Evolutionary conservation across 768 basidiomycete species (phyloP).

Genomic region (Roridomyces roridus): DNA sequence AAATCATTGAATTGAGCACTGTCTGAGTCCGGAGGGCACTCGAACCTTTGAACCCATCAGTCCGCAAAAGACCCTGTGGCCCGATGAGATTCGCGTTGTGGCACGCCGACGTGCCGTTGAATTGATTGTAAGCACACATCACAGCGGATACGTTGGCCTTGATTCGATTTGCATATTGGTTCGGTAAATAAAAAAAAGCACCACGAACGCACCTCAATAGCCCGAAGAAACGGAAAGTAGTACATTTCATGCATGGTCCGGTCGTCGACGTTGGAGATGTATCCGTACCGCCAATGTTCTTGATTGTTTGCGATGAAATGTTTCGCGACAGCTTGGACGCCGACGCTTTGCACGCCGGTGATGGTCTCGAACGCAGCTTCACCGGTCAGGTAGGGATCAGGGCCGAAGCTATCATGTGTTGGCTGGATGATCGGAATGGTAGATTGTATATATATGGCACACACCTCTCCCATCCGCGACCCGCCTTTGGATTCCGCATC

Average conservation of each 20-base stretch:
- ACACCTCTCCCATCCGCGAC: slow-evolving; percentile 56
- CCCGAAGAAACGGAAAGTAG: slow-evolving; percentile 55
- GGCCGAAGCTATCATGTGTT: slow-evolving; percentile 60
- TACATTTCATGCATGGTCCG: slow-evolving; percentile 61
- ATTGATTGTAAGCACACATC: slow-evolving; percentile 39
- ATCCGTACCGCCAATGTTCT: slow-evolving; percentile 57
- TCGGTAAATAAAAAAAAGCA: background rate
- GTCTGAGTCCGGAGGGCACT: slow-evolving; percentile 51
- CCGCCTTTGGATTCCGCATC: slow-evolving; percentile 60
- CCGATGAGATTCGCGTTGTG: slow-evolving; percentile 44
- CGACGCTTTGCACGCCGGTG: slow-evolving; percentile 62
- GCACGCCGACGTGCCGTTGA: slow-evolving; percentile 52
- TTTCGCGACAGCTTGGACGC: slow-evolving; percentile 66
- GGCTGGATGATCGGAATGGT: background rate
- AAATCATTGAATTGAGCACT: slow-evolving; percentile 45
- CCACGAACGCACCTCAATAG: slow-evolving; percentile 41
- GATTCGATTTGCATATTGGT: background rate
- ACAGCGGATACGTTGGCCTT: slow-evolving; percentile 40
- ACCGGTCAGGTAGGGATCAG: slow-evolving; percentile 69
- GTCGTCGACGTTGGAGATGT: slow-evolving; percentile 58
- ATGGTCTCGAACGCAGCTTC: slow-evolving; percentile 67
- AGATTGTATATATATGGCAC: background rate
- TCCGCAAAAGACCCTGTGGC: slow-evolving; percentile 17
- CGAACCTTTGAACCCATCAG: slow-evolving; percentile 24
- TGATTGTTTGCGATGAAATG: slow-evolving; percentile 58